Evolutionary conservation across 768 basidiomycete species (phyloP).

Genomic region (Steccherinum ochraceum): DNA sequence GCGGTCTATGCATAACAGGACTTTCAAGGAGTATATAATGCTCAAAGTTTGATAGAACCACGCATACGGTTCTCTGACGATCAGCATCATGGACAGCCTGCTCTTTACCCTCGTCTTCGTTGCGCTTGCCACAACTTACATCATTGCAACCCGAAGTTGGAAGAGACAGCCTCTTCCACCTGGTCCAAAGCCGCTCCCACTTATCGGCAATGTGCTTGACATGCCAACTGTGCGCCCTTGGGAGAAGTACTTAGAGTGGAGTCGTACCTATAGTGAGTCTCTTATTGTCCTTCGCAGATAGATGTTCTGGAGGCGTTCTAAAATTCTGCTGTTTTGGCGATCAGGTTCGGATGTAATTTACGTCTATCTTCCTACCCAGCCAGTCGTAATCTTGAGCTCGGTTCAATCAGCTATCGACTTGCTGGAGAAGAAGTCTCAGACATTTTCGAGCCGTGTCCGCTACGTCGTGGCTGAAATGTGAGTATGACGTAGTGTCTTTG

Average conservation of each 20-base stretch:
- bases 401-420: slow-evolving; percentile 3
- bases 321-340: neutral
- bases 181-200: neutral
- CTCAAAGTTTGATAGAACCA: no score
- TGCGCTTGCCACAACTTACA: no score
- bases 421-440: slow-evolving; percentile 10
- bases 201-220: neutral
- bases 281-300: neutral
- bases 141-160: no score
- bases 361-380: neutral
- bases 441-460: slow-evolving; percentile 5
- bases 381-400: neutral
- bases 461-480: neutral
- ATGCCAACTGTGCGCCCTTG: neutral
- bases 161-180: no score
- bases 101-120: no score
- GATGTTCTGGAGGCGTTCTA: neutral
- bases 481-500: neutral
- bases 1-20: no score
- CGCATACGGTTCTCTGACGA: no score
- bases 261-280: neutral
- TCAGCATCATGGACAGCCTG: no score
- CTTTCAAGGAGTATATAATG: no score
- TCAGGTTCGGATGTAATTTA: slow-evolving; percentile 2
- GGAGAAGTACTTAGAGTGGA: neutral